Percentiles rank a stretch among this genome's conserved stretches.
These are phyloP conservation scores for Stellera chamaejasme DNA, from an alignment of 345 rosid species.

Conservation along the genomic window DNA sequence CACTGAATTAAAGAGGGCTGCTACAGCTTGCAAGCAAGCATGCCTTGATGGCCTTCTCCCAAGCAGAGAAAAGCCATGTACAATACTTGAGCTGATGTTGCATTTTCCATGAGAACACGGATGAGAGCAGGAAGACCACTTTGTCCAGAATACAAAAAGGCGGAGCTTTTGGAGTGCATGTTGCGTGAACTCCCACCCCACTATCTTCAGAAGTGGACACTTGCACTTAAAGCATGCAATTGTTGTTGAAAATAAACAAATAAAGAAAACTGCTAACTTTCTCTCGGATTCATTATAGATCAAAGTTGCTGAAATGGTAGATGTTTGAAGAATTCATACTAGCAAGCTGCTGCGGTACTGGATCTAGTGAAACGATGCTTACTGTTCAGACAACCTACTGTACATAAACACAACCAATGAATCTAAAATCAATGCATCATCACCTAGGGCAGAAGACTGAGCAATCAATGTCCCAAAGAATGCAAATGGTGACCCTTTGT, in stretches of 20 bases:
- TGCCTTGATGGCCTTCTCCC: not conserved
- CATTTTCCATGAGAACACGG: slow-evolving; percentile 8
- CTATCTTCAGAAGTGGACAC: too few relatives aligned
- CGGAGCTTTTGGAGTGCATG: too few relatives aligned
- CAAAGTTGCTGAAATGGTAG: too few relatives aligned
- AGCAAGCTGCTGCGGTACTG: not conserved
- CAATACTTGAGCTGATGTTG: not conserved
- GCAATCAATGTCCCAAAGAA: not conserved
- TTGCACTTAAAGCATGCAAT: too few relatives aligned
- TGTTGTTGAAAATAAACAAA: too few relatives aligned
- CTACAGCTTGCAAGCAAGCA: not conserved
- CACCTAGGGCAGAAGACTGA: slow-evolving; percentile 3
- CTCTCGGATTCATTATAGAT: too few relatives aligned
- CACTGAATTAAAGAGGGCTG: slow-evolving; percentile 13
- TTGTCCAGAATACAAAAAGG: not conserved
- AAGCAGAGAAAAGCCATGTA: not conserved
- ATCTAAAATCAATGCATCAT: slow-evolving; percentile 6
- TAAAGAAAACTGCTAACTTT: too few relatives aligned
- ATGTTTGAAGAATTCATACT: not conserved
- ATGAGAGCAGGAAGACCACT: slow-evolving; percentile 5
- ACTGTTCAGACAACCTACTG: too few relatives aligned
- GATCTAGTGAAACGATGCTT: not conserved
- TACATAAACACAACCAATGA: slow-evolving; percentile 8
- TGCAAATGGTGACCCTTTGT: not conserved
- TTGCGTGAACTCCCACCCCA: too few relatives aligned